Percentiles rank a stretch among this genome's conserved stretches.
phyloP scores from a whole-genome alignment of 2,329 filamentous ascomycete species.

The Talaromyces islandicus region DNA sequence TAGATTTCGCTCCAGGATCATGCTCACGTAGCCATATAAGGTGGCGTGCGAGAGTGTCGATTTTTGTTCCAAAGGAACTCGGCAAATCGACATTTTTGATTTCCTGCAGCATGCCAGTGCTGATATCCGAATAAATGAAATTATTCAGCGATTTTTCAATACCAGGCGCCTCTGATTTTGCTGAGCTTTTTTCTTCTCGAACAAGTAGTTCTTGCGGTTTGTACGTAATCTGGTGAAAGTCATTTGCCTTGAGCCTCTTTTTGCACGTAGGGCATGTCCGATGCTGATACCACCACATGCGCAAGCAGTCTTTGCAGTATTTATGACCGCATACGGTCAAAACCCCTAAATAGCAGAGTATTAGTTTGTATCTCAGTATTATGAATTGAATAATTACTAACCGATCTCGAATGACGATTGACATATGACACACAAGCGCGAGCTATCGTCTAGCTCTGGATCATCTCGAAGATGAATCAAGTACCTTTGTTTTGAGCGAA shows the following conservation, averaged over 20 bases:
- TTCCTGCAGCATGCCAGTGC: conserved; percentile 62
- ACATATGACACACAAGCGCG: conserved; percentile 80
- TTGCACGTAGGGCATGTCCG: conserved; percentile 84
- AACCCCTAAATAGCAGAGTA: conserved; percentile 23
- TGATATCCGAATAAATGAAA: conserved; percentile 73
- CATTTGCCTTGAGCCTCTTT: conserved; percentile 54
- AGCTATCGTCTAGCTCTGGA: conserved; percentile 53
- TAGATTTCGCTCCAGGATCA: conserved; percentile 81
- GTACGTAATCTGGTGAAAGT: conserved; percentile 80
- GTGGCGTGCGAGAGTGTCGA: conserved; percentile 77
- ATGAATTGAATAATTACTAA: conserved; percentile 42
- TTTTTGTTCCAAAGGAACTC: conserved; percentile 77
- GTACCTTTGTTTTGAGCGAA: conserved; percentile 72
- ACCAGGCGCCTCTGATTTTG: conserved; percentile 15
- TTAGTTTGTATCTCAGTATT: not conserved
- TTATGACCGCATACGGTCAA: conserved; percentile 81
- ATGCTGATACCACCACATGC: conserved; percentile 68
- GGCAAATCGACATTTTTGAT: conserved; percentile 77
- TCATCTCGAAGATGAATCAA: conserved; percentile 57
- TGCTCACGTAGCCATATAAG: conserved; percentile 77
- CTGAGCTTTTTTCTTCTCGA: conserved; percentile 46
- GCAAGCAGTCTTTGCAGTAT: conserved; percentile 85
- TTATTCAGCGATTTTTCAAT: conserved; percentile 29
- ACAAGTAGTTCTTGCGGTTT: conserved; percentile 69
- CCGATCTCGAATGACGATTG: conserved; percentile 70